These are phyloP conservation scores for Patellifolia procumbens DNA, from an alignment of 179 eudicot species.

Conservation along the genomic window DNA sequence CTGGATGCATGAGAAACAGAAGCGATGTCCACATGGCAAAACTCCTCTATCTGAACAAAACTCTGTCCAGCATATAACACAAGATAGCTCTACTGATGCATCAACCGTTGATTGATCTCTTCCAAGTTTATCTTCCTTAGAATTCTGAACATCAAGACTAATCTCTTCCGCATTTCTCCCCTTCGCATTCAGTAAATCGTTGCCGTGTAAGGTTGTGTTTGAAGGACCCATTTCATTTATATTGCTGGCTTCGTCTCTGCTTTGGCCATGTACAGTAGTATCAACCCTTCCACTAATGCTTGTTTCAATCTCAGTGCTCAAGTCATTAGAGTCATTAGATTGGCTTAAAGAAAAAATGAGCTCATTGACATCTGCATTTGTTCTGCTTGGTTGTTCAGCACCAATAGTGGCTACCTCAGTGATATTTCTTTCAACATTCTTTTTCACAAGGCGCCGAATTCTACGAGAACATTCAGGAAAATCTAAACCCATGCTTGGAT, in stretches of 20 bases:
- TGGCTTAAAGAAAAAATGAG: slow-evolving; percentile 24
- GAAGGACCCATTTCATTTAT: slow-evolving; percentile 21
- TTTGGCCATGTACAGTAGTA: slow-evolving; percentile 20
- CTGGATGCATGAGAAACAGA: slow-evolving; percentile 91
- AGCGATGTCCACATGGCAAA: slow-evolving; percentile 93
- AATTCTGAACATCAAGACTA: slow-evolving; percentile 24
- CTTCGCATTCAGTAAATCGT: slow-evolving; percentile 24
- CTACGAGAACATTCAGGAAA: slow-evolving; percentile 42
- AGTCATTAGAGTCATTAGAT: slow-evolving; percentile 27
- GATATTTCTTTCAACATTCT: slow-evolving; percentile 30
- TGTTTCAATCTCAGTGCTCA: slow-evolving; percentile 29
- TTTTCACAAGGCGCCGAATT: slow-evolving; percentile 60
- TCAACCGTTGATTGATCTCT: slow-evolving; percentile 29
- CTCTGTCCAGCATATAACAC: slow-evolving; percentile 89
- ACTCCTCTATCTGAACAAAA: slow-evolving; percentile 75
- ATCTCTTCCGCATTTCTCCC: slow-evolving; percentile 27
- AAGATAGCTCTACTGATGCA: slow-evolving; percentile 50
- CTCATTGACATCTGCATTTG: slow-evolving; percentile 20
- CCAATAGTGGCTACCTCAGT: slow-evolving; percentile 26
- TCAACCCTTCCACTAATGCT: slow-evolving; percentile 19
- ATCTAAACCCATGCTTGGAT: slow-evolving; percentile 19
- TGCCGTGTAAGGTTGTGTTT: slow-evolving; percentile 20
- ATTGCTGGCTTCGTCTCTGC: slow-evolving; percentile 24
- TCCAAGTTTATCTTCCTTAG: slow-evolving; percentile 16
- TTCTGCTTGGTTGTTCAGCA: slow-evolving; percentile 32